Evolutionary conservation across 805 yeast species (phyloP), one percentile per base, ranked within the genome.

Genomic region (Ogataea sp.): DNA sequence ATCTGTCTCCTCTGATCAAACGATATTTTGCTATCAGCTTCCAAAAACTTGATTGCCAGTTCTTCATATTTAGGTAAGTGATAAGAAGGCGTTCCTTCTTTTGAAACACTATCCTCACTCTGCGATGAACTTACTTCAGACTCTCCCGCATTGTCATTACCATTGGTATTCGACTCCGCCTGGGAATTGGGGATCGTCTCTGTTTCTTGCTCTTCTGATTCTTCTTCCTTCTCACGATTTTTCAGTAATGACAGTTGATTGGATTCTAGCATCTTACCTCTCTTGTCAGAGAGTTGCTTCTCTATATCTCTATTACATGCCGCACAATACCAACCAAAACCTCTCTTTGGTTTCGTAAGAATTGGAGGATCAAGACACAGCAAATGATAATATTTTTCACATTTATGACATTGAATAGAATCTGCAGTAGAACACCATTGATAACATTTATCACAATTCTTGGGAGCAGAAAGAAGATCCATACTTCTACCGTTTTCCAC

Each of bases 271-370:
- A 61, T 48, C 15, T 57, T 42, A 17, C 68, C 69, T 39, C 66
- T 55, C 32, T 57, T 59, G 34, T 53, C 63, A 23, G 47, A 47
- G 43, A 67, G 39, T 43, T 62, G 62, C n/a, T 60, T 56, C 43
- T 78, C 82, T 38, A 73, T 71, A 25, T 65, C 70, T 47, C 75
- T 73, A n/a, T 80, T 69, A 62, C 97, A 88, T 5, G 65, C 56
- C 23, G 85, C 89, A 65, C 97, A 88, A 20, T 86, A 73, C 96
- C 96, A 89, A 8, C 87, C 84, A 54, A 86, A 83, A 1, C 95
- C 96, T 41, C 94, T 64, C 33, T 84, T 79, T 1, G 96, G 96
- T 51, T 84, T 84, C 45, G 75, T 74, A 38, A 73, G 56, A 30
- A 87, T 59, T 1, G 96, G 96, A 1, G 96, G 96, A 43, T 82